Percentiles rank a stretch among this genome's conserved stretches.
Evolutionary conservation across 2,329 filamentous ascomycete species (phyloP).

Genomic region (Cephalotrichum gorgonifer): DNA sequence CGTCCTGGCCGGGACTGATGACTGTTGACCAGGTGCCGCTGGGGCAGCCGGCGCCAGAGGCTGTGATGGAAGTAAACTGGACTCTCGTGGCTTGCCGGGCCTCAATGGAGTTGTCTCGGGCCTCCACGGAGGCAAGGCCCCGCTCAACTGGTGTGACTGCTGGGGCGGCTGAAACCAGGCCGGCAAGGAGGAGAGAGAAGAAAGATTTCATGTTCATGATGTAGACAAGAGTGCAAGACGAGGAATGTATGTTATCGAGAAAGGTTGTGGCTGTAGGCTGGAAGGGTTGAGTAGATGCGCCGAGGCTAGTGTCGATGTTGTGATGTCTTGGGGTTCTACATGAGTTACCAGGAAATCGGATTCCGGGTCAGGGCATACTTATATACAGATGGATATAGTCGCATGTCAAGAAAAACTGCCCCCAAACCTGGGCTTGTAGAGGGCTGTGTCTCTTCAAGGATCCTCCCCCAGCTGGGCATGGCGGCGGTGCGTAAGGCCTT

Average conservation of each 20-base stretch:
- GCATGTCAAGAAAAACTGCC: neutral
- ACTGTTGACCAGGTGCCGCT: neutral
- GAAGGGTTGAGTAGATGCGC: too few species aligned
- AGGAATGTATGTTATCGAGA: neutral
- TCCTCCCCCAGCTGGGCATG: neutral
- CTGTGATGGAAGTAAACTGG: conserved; percentile 2
- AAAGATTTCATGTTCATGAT: neutral
- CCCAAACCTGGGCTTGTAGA: neutral
- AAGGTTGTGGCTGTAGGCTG: neutral
- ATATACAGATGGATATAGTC: neutral
- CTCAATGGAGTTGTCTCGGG: neutral
- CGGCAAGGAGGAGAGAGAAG: neutral
- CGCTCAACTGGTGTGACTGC: neutral
- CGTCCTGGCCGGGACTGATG: neutral
- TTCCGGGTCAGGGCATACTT: neutral
- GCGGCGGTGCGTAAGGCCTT: neutral
- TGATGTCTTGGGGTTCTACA: too few species aligned
- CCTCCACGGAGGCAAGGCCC: neutral
- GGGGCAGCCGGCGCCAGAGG: conserved; percentile 2
- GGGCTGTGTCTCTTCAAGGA: neutral
- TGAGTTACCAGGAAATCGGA: neutral
- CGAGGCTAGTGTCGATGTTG: too few species aligned
- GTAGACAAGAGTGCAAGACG: neutral
- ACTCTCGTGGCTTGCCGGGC: neutral
- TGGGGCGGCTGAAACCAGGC: neutral